Evolutionary conservation across 2,329 filamentous ascomycete genomes (phyloP).

Genomic region (Trichoderma citrinoviride): DNA sequence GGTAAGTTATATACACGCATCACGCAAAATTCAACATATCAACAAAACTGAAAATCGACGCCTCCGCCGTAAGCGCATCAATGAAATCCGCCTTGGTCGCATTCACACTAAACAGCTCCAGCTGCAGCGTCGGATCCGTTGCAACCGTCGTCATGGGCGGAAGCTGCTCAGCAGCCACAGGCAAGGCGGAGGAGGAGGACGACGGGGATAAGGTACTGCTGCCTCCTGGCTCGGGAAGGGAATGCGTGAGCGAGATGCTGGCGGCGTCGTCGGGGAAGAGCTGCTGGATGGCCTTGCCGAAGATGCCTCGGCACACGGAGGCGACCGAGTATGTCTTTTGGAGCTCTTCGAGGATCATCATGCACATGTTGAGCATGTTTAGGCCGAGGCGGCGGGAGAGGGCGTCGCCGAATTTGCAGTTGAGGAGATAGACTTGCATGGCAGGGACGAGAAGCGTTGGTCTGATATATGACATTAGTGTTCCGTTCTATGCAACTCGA

Average conservation of each 20-base stretch:
- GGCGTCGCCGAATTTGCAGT: slow-evolving; percentile 14
- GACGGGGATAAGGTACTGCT: neutral
- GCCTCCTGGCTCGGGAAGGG: neutral
- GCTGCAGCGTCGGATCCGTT: neutral
- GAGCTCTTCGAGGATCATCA: slow-evolving; percentile 15
- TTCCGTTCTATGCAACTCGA: too few relatives aligned
- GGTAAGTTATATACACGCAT: neutral
- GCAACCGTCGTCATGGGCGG: neutral
- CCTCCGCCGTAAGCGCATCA: slow-evolving; percentile 11
- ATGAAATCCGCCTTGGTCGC: slow-evolving; percentile 11
- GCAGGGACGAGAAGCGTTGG: slow-evolving; percentile 5
- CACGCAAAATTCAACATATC: slow-evolving; percentile 9
- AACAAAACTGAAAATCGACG: slow-evolving; percentile 18
- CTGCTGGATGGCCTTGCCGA: slow-evolving; percentile 16
- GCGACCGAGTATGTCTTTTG: slow-evolving; percentile 16
- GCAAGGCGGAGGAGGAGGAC: too few relatives aligned
- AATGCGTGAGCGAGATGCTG: slow-evolving; percentile 4
- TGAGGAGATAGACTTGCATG: slow-evolving; percentile 18
- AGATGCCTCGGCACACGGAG: slow-evolving; percentile 17
- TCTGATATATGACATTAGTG: neutral
- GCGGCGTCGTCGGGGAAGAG: slow-evolving; percentile 13
- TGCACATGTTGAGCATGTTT: slow-evolving; percentile 19
- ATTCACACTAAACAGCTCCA: slow-evolving; percentile 8
- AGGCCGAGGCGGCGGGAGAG: slow-evolving; percentile 7
- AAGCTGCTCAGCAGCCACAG: neutral